phyloP scores from a whole-genome alignment of 23 red algal genomes.

The Agarophyton chilense region DNA sequence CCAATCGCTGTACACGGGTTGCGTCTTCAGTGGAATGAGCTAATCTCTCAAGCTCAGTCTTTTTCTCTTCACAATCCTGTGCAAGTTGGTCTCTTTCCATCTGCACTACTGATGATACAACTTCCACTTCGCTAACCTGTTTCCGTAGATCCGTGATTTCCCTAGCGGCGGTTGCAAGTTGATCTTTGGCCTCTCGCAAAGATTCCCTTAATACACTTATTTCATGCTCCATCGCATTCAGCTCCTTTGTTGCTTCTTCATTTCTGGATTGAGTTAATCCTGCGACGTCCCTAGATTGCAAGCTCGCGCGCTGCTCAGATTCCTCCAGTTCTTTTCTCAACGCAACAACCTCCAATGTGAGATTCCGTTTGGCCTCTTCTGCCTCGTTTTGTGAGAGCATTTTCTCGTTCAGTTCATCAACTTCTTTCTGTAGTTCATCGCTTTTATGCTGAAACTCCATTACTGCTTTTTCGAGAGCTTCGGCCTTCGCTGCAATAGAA shows the following conservation, averaged over 20 bases:
- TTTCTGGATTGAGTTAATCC: neutral
- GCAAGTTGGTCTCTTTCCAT: slow-evolving; percentile 8
- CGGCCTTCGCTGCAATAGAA: neutral
- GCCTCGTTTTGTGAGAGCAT: slow-evolving; percentile 65
- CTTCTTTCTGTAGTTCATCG: neutral
- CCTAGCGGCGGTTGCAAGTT: slow-evolving; percentile 12
- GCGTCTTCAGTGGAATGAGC: neutral
- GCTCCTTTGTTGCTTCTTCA: neutral
- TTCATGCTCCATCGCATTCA: neutral
- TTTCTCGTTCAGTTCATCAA: slow-evolving; percentile 28
- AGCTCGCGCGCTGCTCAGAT: neutral
- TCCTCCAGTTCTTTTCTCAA: slow-evolving; percentile 39
- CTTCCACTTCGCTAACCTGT: slow-evolving; percentile 29
- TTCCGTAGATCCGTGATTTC: slow-evolving; percentile 3
- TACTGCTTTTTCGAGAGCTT: neutral
- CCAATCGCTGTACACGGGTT: neutral
- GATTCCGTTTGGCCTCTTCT: slow-evolving; percentile 55
- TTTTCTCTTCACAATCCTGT: neutral
- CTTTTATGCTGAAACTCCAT: neutral
- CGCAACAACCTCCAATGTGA: slow-evolving; percentile 51
- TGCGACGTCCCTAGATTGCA: neutral
- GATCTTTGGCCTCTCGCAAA: slow-evolving; percentile 14
- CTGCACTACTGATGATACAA: slow-evolving; percentile 20
- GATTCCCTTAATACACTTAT: neutral
- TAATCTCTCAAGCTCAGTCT: neutral